Percentiles rank a stretch among this genome's conserved stretches.
Evolutionary conservation across 2,329 filamentous ascomycete species (phyloP).

Genomic region (Ophiostoma piceae): DNA sequence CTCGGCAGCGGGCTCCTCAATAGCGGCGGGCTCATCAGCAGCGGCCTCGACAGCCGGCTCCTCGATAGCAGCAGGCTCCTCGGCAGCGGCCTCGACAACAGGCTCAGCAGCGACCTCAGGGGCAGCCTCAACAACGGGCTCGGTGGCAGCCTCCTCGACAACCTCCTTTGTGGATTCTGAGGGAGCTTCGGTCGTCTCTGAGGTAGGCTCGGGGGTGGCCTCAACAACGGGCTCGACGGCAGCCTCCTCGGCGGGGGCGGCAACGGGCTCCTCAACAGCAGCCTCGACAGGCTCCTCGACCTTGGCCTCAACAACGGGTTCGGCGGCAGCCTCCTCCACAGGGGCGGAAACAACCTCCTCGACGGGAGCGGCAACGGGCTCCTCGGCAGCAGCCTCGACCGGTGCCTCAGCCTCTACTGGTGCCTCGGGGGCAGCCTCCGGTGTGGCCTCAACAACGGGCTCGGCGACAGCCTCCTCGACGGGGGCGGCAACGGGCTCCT

Average conservation of each 20-base stretch:
- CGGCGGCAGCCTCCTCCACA: too few species aligned
- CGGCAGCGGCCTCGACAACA: too few species aligned
- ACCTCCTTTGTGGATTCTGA: conserved; percentile 12
- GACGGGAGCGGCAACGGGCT: not conserved
- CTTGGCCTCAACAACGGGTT: too few species aligned
- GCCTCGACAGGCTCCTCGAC: not conserved
- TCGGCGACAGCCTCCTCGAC: not conserved
- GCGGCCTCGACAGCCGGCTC: too few species aligned
- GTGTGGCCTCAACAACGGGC: not conserved
- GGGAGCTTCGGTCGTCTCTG: not conserved
- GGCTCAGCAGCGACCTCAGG: too few species aligned
- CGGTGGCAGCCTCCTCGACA: not conserved
- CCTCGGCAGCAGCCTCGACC: not conserved
- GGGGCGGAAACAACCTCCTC: too few species aligned
- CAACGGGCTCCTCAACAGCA: not conserved
- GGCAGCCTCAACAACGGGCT: not conserved
- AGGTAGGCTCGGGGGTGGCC: conserved; percentile 21
- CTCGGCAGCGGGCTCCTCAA: too few species aligned
- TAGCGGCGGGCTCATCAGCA: too few species aligned
- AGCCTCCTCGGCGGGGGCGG: too few species aligned
- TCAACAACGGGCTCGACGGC: conserved; percentile 8
- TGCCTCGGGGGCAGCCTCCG: not conserved
- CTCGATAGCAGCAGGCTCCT: too few species aligned
- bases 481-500: not conserved
- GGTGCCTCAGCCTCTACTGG: not conserved